Evolutionary conservation across 805 yeast genomes (phyloP).

Genomic region (Nakazawaea pomicola): DNA sequence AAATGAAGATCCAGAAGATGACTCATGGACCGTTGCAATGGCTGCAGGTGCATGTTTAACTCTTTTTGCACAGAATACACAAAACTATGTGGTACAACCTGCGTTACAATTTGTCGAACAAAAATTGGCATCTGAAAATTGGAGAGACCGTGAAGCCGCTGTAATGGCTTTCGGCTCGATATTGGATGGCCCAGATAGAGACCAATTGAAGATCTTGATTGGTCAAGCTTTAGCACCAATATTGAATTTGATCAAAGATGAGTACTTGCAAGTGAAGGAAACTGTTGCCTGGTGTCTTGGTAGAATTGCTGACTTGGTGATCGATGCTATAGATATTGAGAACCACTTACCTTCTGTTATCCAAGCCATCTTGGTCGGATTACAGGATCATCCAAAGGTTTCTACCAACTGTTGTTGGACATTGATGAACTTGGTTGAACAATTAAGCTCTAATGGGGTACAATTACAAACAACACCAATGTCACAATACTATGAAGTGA

Average conservation of each 20-base stretch:
- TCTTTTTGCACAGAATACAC: conserved; percentile 87
- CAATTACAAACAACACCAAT: conserved; percentile 51
- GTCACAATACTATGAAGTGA: conserved; percentile 64
- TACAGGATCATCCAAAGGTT: conserved; percentile 87
- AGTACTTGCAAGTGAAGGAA: conserved; percentile 81
- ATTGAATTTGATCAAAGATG: conserved; percentile 67
- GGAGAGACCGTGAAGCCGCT: conserved; percentile 95
- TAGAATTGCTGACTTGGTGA: conserved; percentile 83
- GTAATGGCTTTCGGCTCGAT: conserved; percentile 99
- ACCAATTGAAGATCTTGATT: conserved; percentile 60
- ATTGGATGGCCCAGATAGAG: conserved; percentile 86
- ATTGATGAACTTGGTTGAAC: conserved; percentile 85
- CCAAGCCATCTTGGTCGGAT: conserved; percentile 71
- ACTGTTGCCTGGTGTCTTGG: conserved; percentile 99
- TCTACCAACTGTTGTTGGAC: conserved; percentile 99
- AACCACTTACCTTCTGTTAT: conserved; percentile 66
- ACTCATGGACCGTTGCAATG: conserved; percentile 97
- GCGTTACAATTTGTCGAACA: conserved; percentile 79
- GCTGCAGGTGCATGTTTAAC: conserved; percentile 98
- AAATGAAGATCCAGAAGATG: conserved; percentile 91
- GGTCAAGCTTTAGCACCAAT: conserved; percentile 83
- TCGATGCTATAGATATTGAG: conserved; percentile 67
- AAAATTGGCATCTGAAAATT: conserved; percentile 53
- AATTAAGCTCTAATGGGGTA: conserved; percentile 53
- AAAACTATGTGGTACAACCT: conserved; percentile 79